Conservation (phyloP, 1,284 basidiomycete species). For the Dichomitus squalens region DNA sequence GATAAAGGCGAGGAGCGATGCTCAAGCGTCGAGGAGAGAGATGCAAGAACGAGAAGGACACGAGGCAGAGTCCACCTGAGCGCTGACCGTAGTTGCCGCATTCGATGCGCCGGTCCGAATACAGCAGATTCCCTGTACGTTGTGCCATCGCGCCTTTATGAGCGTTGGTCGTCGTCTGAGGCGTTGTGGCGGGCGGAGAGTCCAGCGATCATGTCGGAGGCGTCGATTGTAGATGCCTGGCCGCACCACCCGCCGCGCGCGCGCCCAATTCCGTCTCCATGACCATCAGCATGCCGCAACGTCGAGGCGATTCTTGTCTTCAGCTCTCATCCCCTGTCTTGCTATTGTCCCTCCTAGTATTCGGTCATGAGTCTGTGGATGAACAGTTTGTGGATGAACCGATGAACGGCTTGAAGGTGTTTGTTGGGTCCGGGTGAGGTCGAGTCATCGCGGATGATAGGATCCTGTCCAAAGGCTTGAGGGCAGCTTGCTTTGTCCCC, state of each 20-base stretch:
- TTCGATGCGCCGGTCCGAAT: constrained; percentile 10
- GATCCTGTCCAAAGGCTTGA: background rate
- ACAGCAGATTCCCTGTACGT: background rate
- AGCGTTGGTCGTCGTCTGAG: background rate
- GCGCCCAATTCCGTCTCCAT: constrained; percentile 1
- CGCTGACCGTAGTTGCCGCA: constrained; percentile 10
- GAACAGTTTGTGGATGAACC: too few relatives aligned
- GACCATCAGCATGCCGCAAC: constrained; percentile 15
- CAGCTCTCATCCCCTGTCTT: background rate
- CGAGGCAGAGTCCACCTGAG: constrained; percentile 15
- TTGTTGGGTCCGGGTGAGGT: background rate
- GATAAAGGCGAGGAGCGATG: constrained; percentile 15
- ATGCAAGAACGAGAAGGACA: constrained; percentile 8
- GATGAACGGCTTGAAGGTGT: background rate
- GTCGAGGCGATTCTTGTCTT: background rate
- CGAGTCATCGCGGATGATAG: background rate
- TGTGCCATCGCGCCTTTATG: background rate
- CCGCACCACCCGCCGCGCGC: background rate
- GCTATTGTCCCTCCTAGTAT: background rate
- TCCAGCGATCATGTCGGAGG: background rate
- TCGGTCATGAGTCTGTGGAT: background rate
- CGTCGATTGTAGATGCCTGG: background rate
- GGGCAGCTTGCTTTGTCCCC: background rate
- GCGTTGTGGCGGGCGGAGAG: background rate
- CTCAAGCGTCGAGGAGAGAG: background rate